These are phyloP conservation scores for Aethionema arabicum DNA, from an alignment of 345 rosid genomes.

Conservation along the genomic window DNA sequence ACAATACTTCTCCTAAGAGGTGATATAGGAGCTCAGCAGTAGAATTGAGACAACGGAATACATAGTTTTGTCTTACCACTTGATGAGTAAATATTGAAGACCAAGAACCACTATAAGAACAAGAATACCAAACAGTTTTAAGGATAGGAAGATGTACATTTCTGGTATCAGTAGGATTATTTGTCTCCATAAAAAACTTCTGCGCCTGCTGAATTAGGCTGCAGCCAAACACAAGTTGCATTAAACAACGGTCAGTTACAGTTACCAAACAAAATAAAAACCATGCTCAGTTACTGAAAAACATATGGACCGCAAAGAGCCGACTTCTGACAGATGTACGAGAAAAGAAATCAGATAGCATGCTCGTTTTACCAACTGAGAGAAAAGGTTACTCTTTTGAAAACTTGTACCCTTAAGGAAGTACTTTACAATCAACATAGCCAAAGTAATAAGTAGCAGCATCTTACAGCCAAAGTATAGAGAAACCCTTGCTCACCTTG, in stretches of 20 bases:
- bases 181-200: conserved; percentile 56
- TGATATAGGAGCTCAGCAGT: conserved; percentile 2
- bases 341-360: background rate
- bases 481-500: conserved; percentile 57
- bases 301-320: conserved; percentile 11
- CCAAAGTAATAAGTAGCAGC: background rate
- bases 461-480: background rate
- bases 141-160: conserved; percentile 51
- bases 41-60: conserved; percentile 10
- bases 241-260: conserved; percentile 19
- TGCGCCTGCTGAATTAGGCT: conserved; percentile 79
- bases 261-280: background rate
- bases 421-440: conserved; percentile 8
- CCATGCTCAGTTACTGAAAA: conserved; percentile 23
- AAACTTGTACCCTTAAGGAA: conserved; percentile 19
- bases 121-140: background rate
- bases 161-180: conserved; percentile 60
- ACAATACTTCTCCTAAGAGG: conserved; percentile 13
- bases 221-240: conserved; percentile 20
- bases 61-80: background rate
- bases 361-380: conserved; percentile 4
- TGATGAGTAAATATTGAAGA: background rate
- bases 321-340: conserved; percentile 9
- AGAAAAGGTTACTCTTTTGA: conserved; percentile 17
- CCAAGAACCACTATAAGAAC: conserved; percentile 2